phyloP scores from a whole-genome alignment of 2,329 filamentous ascomycete genomes.

The Dothideomycetes sp. region DNA sequence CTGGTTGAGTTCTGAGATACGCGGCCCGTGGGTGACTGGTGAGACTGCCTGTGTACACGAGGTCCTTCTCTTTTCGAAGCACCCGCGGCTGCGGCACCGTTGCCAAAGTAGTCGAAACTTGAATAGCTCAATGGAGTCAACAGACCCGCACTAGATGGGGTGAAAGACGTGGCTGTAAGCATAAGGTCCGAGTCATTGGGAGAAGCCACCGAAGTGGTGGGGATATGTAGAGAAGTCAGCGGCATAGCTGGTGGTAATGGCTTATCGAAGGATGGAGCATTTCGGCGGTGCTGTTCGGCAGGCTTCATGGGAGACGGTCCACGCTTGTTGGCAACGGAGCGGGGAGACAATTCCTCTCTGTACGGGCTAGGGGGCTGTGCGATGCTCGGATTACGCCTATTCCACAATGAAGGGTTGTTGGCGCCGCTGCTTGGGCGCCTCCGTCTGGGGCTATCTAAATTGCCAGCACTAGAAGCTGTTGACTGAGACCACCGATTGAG shows the following conservation, averaged over 20 bases:
- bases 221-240: background rate
- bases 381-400: background rate
- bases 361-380: background rate
- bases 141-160: slow-evolving; percentile 16
- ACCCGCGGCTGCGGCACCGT: slow-evolving; percentile 12
- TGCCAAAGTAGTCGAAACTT: slow-evolving; percentile 19
- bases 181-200: slow-evolving; percentile 3
- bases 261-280: slow-evolving; percentile 3
- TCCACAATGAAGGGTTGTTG: background rate
- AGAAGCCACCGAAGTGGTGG: slow-evolving; percentile 1
- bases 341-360: slow-evolving; percentile 6
- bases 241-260: slow-evolving; percentile 2
- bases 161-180: slow-evolving; percentile 8
- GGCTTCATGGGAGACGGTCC: slow-evolving; percentile 1
- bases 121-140: slow-evolving; percentile 19
- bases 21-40: background rate
- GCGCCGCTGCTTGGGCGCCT: background rate
- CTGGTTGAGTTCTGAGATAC: slow-evolving; percentile 2
- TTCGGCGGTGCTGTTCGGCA: slow-evolving; percentile 5
- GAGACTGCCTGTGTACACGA: too few relatives aligned
- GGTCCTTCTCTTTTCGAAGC: too few relatives aligned
- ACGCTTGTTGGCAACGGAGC: background rate
- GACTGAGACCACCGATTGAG: slow-evolving; percentile 50
- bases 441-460: background rate
- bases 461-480: slow-evolving; percentile 34